Percentiles rank a stretch among this genome's conserved stretches.
Conservation (phyloP, 2,329 filamentous ascomycete genomes). For the Ceratocystis eucalypticola region DNA sequence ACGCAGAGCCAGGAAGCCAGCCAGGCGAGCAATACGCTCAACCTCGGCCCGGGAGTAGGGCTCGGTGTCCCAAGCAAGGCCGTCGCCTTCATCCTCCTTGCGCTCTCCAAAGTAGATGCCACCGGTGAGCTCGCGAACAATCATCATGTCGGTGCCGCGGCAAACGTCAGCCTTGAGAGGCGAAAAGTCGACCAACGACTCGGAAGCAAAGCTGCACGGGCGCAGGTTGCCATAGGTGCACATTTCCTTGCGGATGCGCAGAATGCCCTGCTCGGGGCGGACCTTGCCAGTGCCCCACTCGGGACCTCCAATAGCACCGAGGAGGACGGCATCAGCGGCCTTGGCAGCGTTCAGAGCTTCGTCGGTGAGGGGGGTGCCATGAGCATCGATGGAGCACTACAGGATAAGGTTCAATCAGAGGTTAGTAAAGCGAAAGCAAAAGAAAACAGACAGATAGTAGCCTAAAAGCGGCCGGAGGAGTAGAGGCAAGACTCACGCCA, state of each 20-base stretch:
- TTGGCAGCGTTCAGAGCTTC: constrained; percentile 73
- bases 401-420: not conserved
- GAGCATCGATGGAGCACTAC: constrained; percentile 77
- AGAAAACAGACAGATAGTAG: not conserved
- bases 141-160: constrained; percentile 78
- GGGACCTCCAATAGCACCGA: constrained; percentile 90
- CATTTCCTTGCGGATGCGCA: constrained; percentile 85
- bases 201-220: constrained; percentile 89
- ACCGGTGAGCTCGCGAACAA: constrained; percentile 82
- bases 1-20: constrained; percentile 65
- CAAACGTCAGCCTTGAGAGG: constrained; percentile 78
- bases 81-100: constrained; percentile 63
- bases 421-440: not conserved
- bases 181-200: constrained; percentile 68
- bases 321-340: constrained; percentile 73
- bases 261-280: constrained; percentile 83
- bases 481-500: constrained; percentile 51
- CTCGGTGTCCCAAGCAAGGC: constrained; percentile 69
- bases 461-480: no score
- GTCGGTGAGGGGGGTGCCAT: constrained; percentile 66
- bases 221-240: constrained; percentile 88
- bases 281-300: constrained; percentile 86
- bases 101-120: constrained; percentile 94
- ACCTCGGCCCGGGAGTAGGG: constrained; percentile 76
- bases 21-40: constrained; percentile 73